Conservation (phyloP, 805 yeast genomes). For the Pichia insulana region DNA sequence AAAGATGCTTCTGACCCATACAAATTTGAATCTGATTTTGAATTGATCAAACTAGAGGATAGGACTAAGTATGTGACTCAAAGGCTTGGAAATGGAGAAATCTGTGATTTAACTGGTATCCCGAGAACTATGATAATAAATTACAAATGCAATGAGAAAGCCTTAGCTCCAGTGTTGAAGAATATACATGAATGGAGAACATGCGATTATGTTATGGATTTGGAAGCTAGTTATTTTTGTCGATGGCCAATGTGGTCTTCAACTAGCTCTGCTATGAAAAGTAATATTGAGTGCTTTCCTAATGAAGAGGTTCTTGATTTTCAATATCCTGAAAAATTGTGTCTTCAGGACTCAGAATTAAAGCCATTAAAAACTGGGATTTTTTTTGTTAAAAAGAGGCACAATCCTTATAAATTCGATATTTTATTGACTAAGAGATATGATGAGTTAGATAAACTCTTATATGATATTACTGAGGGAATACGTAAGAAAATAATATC, state of each 20-base stretch:
- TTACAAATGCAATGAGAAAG: conserved; percentile 21
- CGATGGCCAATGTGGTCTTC: conserved; percentile 3
- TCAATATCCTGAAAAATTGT: background rate
- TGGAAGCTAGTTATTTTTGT: conserved; percentile 14
- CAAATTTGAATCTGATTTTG: conserved; percentile 18
- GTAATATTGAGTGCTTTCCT: conserved; percentile 2
- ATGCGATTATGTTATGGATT: conserved; percentile 21
- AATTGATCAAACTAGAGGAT: conserved; percentile 15
- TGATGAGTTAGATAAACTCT: conserved; percentile 1
- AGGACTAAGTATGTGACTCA: conserved; percentile 25
- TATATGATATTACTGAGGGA: conserved; percentile 5
- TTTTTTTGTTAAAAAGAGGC: background rate
- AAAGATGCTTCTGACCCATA: conserved; percentile 7
- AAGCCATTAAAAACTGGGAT: conserved; percentile 9
- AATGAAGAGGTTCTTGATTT: background rate
- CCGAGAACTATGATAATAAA: conserved; percentile 21
- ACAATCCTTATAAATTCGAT: background rate
- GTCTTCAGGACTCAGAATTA: background rate
- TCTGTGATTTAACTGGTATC: conserved; percentile 28
- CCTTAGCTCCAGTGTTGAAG: conserved; percentile 14
- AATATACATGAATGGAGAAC: conserved; percentile 24
- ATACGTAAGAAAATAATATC: conserved; percentile 1
- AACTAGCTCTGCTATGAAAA: background rate
- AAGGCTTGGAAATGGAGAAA: conserved; percentile 21
- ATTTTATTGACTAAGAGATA: conserved; percentile 6